Base-by-base conservation (phyloP, 2,329 filamentous ascomycete genomes). In the Ampelomyces quisqualis region DNA sequence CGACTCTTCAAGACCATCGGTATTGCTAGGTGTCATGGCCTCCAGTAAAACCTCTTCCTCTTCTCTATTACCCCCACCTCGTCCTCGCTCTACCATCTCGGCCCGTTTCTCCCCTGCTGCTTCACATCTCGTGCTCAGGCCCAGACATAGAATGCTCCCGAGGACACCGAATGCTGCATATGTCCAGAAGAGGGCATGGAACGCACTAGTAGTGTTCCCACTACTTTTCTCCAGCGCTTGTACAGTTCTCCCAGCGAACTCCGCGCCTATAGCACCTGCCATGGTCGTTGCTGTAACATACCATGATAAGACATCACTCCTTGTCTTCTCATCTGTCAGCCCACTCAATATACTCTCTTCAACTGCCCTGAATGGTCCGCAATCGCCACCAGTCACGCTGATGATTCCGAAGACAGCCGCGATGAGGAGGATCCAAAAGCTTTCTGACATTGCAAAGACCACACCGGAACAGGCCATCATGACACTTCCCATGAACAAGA, bases 121-220 rank as follows among this genome's bases (percentile, higher is more conserved):
- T 50, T 74, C 72, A 35, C 70, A 73, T n/a, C 59, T 51, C 20
- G 50, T 40, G 43, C 69, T 74, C 43, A 75, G 41, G 1, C 67
- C 51, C 9, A 71, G 34, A 15, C 66, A 70, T 15, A 73, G 38
- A 1, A 61, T 48, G 17, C 64, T 60, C 28, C 73, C 73, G 7
- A 73, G 30, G 4, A 67, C 20, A 1, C 72, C 73, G 37, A 73
- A 66, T 0, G 57, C 55, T 14, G 70, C 69, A 49, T 75, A 75
- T 2, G 65, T 47, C 62, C 65, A 70, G 44, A 75, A 75, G 4
- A 74, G 47, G 5, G 69, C 53, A 23, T 69, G 67, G 30, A 69
- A 74, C 1, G 70, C 65, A 7, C 57, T 63, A 10, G 64, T 52
- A 9, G 62, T 57, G 23, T 58, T 59, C 44, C 39, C 77, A 57